Evolutionary conservation across 2,329 filamentous ascomycete species (phyloP).

Genomic region (Bisporella sp.): DNA sequence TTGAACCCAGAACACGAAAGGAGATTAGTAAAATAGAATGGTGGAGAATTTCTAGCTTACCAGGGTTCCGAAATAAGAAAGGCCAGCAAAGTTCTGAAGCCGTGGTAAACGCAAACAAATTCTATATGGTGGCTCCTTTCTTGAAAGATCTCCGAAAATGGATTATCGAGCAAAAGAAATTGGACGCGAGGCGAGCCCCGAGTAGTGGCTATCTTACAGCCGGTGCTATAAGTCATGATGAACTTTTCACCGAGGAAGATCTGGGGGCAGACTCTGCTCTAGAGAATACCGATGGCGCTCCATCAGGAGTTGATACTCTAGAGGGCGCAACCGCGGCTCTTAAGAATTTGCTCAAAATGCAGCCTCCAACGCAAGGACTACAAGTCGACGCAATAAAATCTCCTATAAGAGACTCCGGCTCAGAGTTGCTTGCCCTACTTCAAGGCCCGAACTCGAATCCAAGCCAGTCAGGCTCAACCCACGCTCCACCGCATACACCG

Average conservation of each 20-base stretch:
- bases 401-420: constrained; percentile 27
- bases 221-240: constrained; percentile 40
- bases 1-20: constrained; percentile 86
- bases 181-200: constrained; percentile 46
- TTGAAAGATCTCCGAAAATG: constrained; percentile 79
- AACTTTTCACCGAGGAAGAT: constrained; percentile 58
- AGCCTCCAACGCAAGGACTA: constrained; percentile 43
- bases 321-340: constrained; percentile 43
- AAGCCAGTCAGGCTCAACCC: constrained; percentile 10
- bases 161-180: constrained; percentile 77
- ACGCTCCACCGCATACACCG: constrained; percentile 41
- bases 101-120: constrained; percentile 65
- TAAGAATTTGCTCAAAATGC: constrained; percentile 48
- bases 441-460: constrained; percentile 19
- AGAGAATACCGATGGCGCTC: constrained; percentile 1
- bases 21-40: constrained; percentile 97
- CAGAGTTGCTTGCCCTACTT: constrained; percentile 50
- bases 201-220: constrained; percentile 35
- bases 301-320: constrained; percentile 16
- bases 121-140: constrained; percentile 98
- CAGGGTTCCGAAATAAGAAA: constrained; percentile 61
- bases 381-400: constrained; percentile 26
- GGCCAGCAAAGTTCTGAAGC: constrained; percentile 51
- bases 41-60: constrained; percentile 86
- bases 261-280: constrained; percentile 20